Conservation (phyloP, 164 flowering plant genomes). For the Sedum album region DNA sequence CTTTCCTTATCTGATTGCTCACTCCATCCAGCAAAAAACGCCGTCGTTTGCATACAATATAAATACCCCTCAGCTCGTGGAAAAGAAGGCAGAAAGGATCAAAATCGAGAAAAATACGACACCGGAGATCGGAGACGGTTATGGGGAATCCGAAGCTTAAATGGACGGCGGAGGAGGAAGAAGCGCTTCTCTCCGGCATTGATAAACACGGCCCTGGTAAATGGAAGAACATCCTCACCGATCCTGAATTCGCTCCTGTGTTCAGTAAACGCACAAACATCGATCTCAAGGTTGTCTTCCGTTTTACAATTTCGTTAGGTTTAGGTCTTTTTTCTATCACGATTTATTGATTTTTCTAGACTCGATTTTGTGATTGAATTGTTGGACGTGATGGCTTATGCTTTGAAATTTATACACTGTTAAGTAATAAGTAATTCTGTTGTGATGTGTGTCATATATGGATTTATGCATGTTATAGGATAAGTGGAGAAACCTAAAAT, state of each 20-base stretch:
- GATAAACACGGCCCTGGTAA: constrained; percentile 72
- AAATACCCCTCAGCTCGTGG: too few relatives aligned
- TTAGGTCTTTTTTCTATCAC: too few relatives aligned
- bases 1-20: too few relatives aligned
- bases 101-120: too few relatives aligned
- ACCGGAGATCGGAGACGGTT: constrained; percentile 10
- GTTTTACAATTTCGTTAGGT: neutral
- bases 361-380: too few relatives aligned
- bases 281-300: constrained; percentile 4
- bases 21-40: too few relatives aligned
- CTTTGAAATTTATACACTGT: too few relatives aligned
- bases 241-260: neutral
- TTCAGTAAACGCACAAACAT: constrained; percentile 4
- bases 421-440: too few relatives aligned
- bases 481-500: neutral
- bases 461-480: neutral
- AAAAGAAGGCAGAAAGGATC: too few relatives aligned
- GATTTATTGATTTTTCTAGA: neutral
- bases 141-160: constrained; percentile 90
- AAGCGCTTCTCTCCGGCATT: constrained; percentile 62
- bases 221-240: constrained; percentile 48
- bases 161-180: constrained; percentile 88
- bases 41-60: too few relatives aligned
- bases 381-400: too few relatives aligned
- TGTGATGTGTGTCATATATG: too few relatives aligned